These are phyloP conservation scores for Coemansia sp. DNA, from an alignment of 192 early-diverging fungal genomes.

Conservation along the genomic window DNA sequence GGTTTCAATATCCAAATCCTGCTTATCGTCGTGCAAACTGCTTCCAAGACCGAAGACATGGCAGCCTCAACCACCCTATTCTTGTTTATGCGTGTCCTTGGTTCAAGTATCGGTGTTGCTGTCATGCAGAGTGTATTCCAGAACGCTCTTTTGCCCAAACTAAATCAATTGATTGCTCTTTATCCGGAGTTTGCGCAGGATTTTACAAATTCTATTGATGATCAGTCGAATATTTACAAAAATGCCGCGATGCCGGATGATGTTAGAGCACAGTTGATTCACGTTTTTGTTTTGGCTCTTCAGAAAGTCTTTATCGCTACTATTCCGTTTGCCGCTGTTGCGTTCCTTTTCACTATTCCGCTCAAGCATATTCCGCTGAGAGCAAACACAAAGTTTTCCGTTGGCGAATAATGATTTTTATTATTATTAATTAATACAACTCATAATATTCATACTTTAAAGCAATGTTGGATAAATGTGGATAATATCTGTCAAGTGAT, in stretches of 20 bases:
- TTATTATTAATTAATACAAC: too few relatives aligned
- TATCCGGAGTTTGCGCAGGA: slow-evolving; percentile 23
- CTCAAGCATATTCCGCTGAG: slow-evolving; percentile 52
- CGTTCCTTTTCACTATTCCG: slow-evolving; percentile 56
- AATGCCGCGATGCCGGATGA: slow-evolving; percentile 36
- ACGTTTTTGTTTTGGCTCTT: slow-evolving; percentile 60
- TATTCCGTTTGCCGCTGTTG: slow-evolving; percentile 55
- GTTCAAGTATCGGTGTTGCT: slow-evolving; percentile 62
- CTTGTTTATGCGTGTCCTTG: slow-evolving; percentile 67
- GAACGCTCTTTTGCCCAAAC: slow-evolving; percentile 33
- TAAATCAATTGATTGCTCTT: slow-evolving; percentile 5
- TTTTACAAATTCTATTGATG: slow-evolving; percentile 25
- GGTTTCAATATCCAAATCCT: slow-evolving; percentile 64
- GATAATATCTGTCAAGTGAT: not conserved
- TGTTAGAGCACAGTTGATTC: slow-evolving; percentile 24
- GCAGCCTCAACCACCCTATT: slow-evolving; percentile 67
- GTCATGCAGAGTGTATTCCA: slow-evolving; percentile 61
- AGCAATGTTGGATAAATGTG: not conserved
- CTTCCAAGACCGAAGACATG: slow-evolving; percentile 60
- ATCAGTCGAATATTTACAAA: slow-evolving; percentile 41
- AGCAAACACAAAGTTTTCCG: slow-evolving; percentile 3
- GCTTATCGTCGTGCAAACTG: slow-evolving; percentile 68
- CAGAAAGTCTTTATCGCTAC: slow-evolving; percentile 59
- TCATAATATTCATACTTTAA: too few relatives aligned
- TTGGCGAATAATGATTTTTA: slow-evolving; percentile 12